Conservation (phyloP, 371 early-diverging fungal genomes). For the Fennellomyces sp. region DNA sequence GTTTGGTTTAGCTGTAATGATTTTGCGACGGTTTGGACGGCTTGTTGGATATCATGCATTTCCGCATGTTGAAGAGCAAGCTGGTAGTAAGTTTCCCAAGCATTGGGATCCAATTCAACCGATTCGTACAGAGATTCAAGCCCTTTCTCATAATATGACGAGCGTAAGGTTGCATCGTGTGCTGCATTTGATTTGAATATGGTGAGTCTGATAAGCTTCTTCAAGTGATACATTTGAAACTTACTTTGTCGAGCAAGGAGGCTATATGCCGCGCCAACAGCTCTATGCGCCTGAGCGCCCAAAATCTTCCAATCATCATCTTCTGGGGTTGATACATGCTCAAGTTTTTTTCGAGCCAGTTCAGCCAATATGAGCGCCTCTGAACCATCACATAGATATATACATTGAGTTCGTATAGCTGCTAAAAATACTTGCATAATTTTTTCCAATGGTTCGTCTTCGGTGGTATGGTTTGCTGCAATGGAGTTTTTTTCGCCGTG, state of each 20-base stretch:
- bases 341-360: constrained; percentile 5
- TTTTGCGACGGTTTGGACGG: constrained; percentile 40
- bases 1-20: constrained; percentile 64
- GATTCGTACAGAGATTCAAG: constrained; percentile 61
- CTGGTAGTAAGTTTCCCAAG: constrained; percentile 70
- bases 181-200: constrained; percentile 1
- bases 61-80: constrained; percentile 79
- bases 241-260: constrained; percentile 59
- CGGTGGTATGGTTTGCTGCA: constrained; percentile 1
- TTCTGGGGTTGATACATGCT: neutral
- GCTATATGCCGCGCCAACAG: constrained; percentile 61
- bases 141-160: constrained; percentile 61
- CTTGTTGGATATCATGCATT: constrained; percentile 63
- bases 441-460: constrained; percentile 16
- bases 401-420: constrained; percentile 41
- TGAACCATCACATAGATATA: constrained; percentile 35
- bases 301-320: neutral
- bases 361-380: constrained; percentile 41
- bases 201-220: neutral
- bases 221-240: neutral
- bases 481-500: constrained; percentile 62
- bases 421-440: constrained; percentile 44
- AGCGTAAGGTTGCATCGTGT: constrained; percentile 62
- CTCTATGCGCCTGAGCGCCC: constrained; percentile 48
- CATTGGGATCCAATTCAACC: constrained; percentile 41